These are phyloP conservation scores for Striga asiatica DNA, from an alignment of 257 asterid species.

Conservation along the genomic window DNA sequence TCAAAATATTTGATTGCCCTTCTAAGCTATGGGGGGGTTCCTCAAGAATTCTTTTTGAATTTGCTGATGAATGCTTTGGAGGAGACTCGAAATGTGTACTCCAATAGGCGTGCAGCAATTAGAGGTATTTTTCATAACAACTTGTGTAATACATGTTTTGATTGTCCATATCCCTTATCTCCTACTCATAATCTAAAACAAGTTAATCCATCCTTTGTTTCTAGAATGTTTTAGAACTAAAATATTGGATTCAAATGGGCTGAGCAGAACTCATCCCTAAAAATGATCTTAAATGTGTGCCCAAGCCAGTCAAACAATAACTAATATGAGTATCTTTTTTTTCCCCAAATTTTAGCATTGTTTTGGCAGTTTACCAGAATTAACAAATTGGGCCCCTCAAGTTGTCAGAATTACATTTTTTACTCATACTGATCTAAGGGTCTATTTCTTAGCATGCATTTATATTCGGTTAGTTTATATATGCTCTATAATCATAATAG, in stretches of 20 bases:
- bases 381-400: no score
- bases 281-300: no score
- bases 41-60: constrained; percentile 42
- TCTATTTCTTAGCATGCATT: no score
- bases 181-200: background rate
- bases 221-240: background rate
- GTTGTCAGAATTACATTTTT: no score
- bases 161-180: background rate
- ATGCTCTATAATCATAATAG: no score
- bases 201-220: background rate
- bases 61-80: constrained; percentile 37
- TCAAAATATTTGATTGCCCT: constrained; percentile 69
- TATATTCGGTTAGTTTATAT: no score
- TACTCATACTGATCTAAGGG: no score
- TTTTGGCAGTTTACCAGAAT: no score
- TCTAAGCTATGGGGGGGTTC: constrained; percentile 68
- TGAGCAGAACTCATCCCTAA: no score
- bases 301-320: no score
- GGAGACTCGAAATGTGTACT: constrained; percentile 37
- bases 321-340: no score
- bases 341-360: background rate
- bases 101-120: constrained; percentile 43
- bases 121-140: constrained; percentile 34
- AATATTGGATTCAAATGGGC: background rate
- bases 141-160: background rate